Base-by-base conservation (phyloP, 2,329 filamentous ascomycete species). In the Ceratocystis papillata region DNA sequence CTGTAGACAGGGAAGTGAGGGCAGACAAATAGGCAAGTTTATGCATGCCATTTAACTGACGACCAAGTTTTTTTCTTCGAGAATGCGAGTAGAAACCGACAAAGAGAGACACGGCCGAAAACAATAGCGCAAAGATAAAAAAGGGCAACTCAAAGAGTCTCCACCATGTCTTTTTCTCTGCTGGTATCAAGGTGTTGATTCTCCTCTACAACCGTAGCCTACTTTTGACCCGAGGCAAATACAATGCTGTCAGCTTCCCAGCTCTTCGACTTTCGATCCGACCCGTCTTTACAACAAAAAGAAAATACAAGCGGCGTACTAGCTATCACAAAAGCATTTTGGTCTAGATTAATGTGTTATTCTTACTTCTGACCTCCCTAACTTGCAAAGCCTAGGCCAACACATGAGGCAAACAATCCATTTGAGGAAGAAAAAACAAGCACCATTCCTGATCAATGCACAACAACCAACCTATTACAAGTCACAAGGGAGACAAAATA, bases 41-140 rank as follows among this genome's bases (percentile, higher is more conserved):
- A 28, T 53, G 20, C 48, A 53, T 12, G 17, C 22, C 20, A n/a
- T 15, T 15, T 28, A 57, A 57, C 20, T 30, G 22, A 57, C 55
- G 7, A 37, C 4, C 17, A 20, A 8, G 28, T 7, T 8, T 15
- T 30, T n/a, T 30, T n/a, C 3, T 59, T 59, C 55, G 55, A 59
- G 28, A 59, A 59, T 59, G 55, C 20, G 55, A 7, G 28, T 37
- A n/a, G 55, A 59, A 59, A n/a, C 55, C 37, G 28, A 37, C 55
- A 59, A 37, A 28, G 28, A 12, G 55, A 59, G 55, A 59, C 55
- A 59, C 22, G 10, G 8, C 12, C 20, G 8, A 28, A 10, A 17
- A 28, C 8, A 30, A 5, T 5, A 15, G 3, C 20, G 8, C 20
- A 59, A 50, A 10, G 28, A 37, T 12, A n/a, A 53, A 20, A 8